Conservation (phyloP, 1,284 basidiomycete species). For the Coniferiporia sulphurascens region DNA sequence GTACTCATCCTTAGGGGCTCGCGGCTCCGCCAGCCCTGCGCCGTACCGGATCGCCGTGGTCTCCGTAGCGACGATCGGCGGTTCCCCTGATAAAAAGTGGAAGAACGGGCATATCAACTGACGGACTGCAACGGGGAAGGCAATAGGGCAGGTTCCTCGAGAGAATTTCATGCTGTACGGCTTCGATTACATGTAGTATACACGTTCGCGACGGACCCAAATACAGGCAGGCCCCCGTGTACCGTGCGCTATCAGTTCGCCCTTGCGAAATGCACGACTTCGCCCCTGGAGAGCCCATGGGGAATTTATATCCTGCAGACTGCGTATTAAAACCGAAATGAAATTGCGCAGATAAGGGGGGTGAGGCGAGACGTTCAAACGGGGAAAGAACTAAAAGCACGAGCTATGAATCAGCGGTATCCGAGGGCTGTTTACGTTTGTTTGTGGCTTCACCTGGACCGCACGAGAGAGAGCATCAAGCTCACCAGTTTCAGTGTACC, state of each 20-base stretch:
- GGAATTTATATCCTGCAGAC: no score
- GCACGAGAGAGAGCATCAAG: not conserved
- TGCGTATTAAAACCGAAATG: no score
- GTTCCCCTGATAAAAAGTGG: no score
- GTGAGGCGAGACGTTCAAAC: not conserved
- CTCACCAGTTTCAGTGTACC: not conserved
- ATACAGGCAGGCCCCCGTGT: not conserved
- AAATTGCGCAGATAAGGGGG: no score
- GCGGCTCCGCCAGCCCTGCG: not conserved
- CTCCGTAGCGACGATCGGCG: not conserved
- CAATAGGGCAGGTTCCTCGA: not conserved
- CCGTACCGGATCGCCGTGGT: not conserved
- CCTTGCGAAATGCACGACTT: no score
- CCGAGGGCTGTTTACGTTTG: constrained; percentile 5
- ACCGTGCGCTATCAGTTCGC: not conserved
- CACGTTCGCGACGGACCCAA: not conserved
- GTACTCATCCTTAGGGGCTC: not conserved
- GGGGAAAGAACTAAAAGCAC: not conserved
- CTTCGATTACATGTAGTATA: not conserved
- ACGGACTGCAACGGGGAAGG: not conserved
- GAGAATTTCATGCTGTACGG: no score
- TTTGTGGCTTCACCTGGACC: not conserved
- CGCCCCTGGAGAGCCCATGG: no score
- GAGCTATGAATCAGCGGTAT: constrained; percentile 5
- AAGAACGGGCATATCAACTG: no score